phyloP scores from a whole-genome alignment of 352 stramenopile species.

The Pythium graminicola region DNA sequence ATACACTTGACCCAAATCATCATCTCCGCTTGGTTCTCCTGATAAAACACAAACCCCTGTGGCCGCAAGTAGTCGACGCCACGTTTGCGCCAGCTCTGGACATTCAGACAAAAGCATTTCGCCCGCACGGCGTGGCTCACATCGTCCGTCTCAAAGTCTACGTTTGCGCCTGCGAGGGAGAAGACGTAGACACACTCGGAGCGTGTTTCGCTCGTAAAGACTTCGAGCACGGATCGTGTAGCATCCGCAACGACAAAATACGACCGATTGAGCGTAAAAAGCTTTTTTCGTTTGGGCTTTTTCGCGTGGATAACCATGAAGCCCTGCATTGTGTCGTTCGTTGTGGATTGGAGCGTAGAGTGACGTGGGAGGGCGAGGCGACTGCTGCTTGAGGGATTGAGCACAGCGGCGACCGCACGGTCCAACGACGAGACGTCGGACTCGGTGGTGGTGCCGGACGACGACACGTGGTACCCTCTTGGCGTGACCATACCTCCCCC shows the following conservation, averaged over 20 bases:
- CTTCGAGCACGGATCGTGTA: constrained; percentile 45
- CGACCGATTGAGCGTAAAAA: constrained; percentile 40
- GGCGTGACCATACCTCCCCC: too few relatives aligned
- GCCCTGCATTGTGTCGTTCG: constrained; percentile 38
- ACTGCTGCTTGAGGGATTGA: constrained; percentile 6
- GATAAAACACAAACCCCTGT: constrained; percentile 68
- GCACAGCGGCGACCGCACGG: constrained; percentile 15
- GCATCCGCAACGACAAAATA: constrained; percentile 50
- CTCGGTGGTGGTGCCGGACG: too few relatives aligned
- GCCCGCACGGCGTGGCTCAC: constrained; percentile 55
- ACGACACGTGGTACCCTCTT: too few relatives aligned
- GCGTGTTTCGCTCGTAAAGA: constrained; percentile 54
- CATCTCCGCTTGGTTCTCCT: constrained; percentile 62
- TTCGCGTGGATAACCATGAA: constrained; percentile 63
- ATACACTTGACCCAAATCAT: constrained; percentile 75
- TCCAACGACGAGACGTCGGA: constrained; percentile 4
- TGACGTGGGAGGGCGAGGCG: constrained; percentile 8
- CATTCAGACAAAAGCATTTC: constrained; percentile 72
- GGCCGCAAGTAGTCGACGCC: constrained; percentile 46
- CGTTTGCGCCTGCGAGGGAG: constrained; percentile 42
- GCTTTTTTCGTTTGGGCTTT: constrained; percentile 43
- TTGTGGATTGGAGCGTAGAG: constrained; percentile 24
- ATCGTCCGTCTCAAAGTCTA: constrained; percentile 67
- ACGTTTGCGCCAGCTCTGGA: constrained; percentile 65
- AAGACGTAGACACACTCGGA: constrained; percentile 54